Evolutionary conservation across 371 early-diverging fungal genomes (phyloP), one percentile per base, ranked within the genome.

Genomic region (Actinomortierella wolfii): DNA sequence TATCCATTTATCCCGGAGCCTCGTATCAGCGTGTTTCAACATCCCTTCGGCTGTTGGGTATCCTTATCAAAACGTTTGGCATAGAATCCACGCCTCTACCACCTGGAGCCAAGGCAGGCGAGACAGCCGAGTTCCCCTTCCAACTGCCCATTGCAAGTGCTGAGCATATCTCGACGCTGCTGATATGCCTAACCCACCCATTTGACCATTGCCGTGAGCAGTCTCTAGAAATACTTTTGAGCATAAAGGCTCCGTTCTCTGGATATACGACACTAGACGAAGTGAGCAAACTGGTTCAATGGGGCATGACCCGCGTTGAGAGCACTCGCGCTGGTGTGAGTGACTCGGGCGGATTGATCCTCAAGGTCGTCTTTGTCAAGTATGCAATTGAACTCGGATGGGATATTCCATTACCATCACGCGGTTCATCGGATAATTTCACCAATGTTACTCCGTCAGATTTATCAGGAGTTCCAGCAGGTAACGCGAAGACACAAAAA

Each of bases 291-390:
- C 63, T 92, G 60, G 73, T 92, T 3, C 80, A 81, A 66, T 87
- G 87, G 80, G 91, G 88, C 8, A 56, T 91, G 48, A 76, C 78
- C 51, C 77, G 83, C 54, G 79, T 89, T 18, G 80, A 75, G 40
- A 91, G 90, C 65, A 86, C 89, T 2, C 77, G 92, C 24, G 90
- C 93, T 6, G 86, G 86, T 23, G 93, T 94, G 67, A 90, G 93
- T 65, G 92, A 92, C 51, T 86, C 89, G 65, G 96, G 94, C 21
- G 92, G 92, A 13, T 82, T 88, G 69, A 69, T 94, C 1, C 79
- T 94, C 57, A 86, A 92, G 34, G 76, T 92, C 61, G 68, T 94
- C 39, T 94, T 93, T 77, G 80, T 81, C 44, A 91, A 91, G 63
- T 93, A 91, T 70, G 90, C 93, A 2, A 61, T 83, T 17, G 76